phyloP scores from a whole-genome alignment of 441 rosid species.

The Gossypium aridum region DNA sequence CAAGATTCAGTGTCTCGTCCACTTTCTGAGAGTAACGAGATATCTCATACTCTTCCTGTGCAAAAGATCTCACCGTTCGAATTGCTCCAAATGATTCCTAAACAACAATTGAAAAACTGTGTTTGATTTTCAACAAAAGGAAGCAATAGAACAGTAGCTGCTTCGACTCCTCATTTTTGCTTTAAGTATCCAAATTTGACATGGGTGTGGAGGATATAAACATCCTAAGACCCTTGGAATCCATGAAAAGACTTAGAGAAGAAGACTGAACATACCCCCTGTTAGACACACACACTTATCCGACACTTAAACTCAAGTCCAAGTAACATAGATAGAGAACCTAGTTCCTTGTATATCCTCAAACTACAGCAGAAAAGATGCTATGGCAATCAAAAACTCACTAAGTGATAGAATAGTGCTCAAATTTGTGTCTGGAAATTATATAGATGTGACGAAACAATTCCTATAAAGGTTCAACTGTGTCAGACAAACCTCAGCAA shows the following conservation, averaged over 20 bases:
- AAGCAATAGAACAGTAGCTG: not conserved
- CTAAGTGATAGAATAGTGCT: not conserved
- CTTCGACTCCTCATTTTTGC: not conserved
- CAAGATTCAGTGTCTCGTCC: conserved; percentile 75
- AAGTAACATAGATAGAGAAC: not conserved
- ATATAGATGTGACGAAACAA: not conserved
- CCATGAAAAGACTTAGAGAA: not conserved
- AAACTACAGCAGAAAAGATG: not conserved
- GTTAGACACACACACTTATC: not conserved
- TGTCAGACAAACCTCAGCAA: conserved; percentile 69
- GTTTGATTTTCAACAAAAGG: not conserved
- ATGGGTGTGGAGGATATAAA: no score
- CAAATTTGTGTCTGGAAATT: not conserved
- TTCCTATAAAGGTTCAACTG: not conserved
- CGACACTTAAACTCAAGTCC: not conserved
- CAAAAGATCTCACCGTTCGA: conserved; percentile 92
- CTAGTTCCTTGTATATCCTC: not conserved
- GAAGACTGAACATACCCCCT: not conserved
- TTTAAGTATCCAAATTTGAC: not conserved
- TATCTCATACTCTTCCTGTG: conserved; percentile 66
- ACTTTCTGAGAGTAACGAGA: conserved; percentile 78
- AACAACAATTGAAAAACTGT: conserved; percentile 1
- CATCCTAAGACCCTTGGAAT: no score
- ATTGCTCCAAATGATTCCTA: conserved; percentile 97
- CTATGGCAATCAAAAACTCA: not conserved